A percentile compares a stretch with the other conserved stretches of the same genome.
Evolutionary conservation across 2,329 filamentous ascomycete species (phyloP).

Genomic region (Fusarium sterilihyphosum): DNA sequence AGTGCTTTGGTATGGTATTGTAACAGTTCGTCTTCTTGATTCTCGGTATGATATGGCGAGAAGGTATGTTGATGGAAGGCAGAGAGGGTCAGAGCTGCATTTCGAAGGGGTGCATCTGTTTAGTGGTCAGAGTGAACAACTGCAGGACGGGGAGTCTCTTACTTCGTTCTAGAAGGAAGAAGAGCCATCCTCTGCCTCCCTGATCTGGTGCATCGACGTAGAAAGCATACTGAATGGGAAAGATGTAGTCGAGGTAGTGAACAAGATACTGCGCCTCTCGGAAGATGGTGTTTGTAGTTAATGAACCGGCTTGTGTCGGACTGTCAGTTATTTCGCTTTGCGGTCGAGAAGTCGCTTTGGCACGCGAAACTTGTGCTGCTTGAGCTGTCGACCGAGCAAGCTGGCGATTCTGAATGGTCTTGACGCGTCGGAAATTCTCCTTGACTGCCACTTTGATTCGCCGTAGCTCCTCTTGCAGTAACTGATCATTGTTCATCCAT

Average conservation of each 20-base stretch:
- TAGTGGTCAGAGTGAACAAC: neutral
- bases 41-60: slow-evolving; percentile 25
- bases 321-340: neutral
- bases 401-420: slow-evolving; percentile 7
- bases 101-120: slow-evolving; percentile 34
- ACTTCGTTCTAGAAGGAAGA: slow-evolving; percentile 28
- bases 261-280: slow-evolving; percentile 43
- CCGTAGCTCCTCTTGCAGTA: slow-evolving; percentile 43
- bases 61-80: slow-evolving; percentile 42
- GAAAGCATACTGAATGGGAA: slow-evolving; percentile 42
- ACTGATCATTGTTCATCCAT: slow-evolving; percentile 46
- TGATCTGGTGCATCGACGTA: slow-evolving; percentile 39
- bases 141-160: accelerated
- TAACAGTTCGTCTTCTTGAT: slow-evolving; percentile 34
- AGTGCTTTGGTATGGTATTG: slow-evolving; percentile 42
- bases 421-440: slow-evolving; percentile 35
- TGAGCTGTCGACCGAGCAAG: neutral
- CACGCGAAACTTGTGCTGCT: neutral
- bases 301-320: neutral
- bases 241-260: slow-evolving; percentile 45
- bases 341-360: neutral
- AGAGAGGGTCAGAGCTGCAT: slow-evolving; percentile 41
- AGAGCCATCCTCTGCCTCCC: slow-evolving; percentile 43
- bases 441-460: slow-evolving; percentile 41
- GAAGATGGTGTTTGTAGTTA: slow-evolving; percentile 11